Evolutionary conservation across 2,329 filamentous ascomycete genomes (phyloP), one percentile per base, ranked within the genome.

Genomic region (Curvularia sp.): DNA sequence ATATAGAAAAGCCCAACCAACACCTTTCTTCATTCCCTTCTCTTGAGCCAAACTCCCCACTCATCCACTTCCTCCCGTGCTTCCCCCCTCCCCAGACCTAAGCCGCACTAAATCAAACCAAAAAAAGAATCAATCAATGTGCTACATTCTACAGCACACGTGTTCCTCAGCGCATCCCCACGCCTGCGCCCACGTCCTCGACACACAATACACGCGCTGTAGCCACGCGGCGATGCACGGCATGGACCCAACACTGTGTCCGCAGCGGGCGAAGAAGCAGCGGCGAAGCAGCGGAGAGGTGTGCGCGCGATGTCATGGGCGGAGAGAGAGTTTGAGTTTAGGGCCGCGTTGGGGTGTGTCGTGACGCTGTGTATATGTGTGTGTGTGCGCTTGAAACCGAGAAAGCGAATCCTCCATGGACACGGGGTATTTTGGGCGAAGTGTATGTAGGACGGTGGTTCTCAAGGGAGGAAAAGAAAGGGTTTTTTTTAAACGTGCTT

Each of bases 241-340:
- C 32, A 50, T 72, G 32, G 52, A 59, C 10, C 68, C 69, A 8
- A 23, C 34, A 1, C 30, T 42, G 1, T 74, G 72, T 62, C 70
- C 72, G n/a, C 63, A 62, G 8, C 61, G 70, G 21, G 74, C 70
- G 69, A 65, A 63, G 46, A 47, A 64, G 32, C 54, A 49, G 1
- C 53, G 55, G 1, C 34, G 55, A 5, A 56, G 54, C 6, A 50
- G 36, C 0, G 27, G 34, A 2, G 52, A 23, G 10, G 8, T 49
- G 5, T 71, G 68, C 23, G 47, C 48, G 27, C 59, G 49, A 30
- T 69, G 68, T 47, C 21, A 34, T 30, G 43, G 8, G 15, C 41
- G 67, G 25, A 57, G 51, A 34, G 57, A 49, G 28, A 71, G 66
- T 56, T 53, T 72, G 61, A 70, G 67, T 47, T 28, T 57, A 4